Base-by-base conservation (phyloP, 495 filamentous ascomycete species). In the Trichocladium uniseriatum region DNA sequence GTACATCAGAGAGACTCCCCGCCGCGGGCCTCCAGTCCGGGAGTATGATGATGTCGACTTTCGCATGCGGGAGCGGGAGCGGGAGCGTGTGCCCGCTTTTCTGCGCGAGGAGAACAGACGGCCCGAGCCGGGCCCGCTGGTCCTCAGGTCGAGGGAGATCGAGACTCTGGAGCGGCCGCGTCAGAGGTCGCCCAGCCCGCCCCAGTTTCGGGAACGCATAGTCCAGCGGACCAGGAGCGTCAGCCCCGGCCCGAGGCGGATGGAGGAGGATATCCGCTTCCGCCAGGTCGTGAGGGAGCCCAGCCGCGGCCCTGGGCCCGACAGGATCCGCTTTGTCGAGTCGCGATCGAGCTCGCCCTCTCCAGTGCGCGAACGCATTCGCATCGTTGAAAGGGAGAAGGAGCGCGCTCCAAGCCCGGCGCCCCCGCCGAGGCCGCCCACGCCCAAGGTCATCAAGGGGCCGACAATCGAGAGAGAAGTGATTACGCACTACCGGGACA, bases 401-500 rank as follows among this genome's bases (percentile, higher is more conserved):
- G 64, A 69, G 55, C 58, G 65, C 50, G 56, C 51, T 51, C 70
- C 62, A 5, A 72, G 66, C 45, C 70, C 69, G 1, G 66, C 63
- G 11, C 74, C 73, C 20, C 68, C 71, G 16, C 77, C 76, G 32
- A 71, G 72, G 20, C 67, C 74, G 20, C 70, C 73, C 35, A 78
- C 80, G 3, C 68, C 71, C 19, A 52, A 57, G 46, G 63, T 75
- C 22, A 81, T 88, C 58, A 74, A 78, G 53, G 80, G 78, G 16
- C 83, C 84, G 5, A 77, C 79, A 5, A 84, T 90, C 54, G 81
- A 85, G 58, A 79, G 87, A 51, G 84, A 94, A 59, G 77, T 92
- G 38, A 86, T 89, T 49, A 88, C 86, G 2, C 87, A 89, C 63
- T 89, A 92, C 59, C 76, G 83, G 19, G 83, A 91, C 56, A 86